Evolutionary conservation across 2,329 filamentous ascomycete genomes (phyloP).

Genomic region (Paracamarosporium sp.): DNA sequence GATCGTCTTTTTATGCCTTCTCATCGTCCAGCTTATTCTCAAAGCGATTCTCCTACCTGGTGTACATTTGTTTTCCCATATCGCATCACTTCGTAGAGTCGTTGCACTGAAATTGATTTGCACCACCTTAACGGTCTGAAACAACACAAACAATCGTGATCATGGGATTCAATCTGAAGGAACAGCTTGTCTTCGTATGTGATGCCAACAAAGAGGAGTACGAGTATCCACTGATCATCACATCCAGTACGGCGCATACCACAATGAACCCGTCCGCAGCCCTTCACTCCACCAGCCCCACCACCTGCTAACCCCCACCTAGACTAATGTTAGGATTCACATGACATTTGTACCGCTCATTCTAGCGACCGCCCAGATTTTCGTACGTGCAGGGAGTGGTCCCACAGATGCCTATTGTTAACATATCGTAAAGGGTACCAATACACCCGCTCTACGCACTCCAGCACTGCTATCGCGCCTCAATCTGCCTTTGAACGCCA

Average conservation of each 20-base stretch:
- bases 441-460: constrained; percentile 53
- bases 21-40: not conserved
- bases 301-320: constrained; percentile 3
- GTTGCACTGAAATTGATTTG: not conserved
- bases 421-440: constrained; percentile 56
- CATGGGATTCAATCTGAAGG: constrained; percentile 37
- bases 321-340: constrained; percentile 79
- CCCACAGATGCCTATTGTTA: not conserved
- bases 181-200: constrained; percentile 42
- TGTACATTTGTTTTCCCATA: not conserved
- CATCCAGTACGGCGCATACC: constrained; percentile 79
- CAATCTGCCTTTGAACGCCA: constrained; percentile 47
- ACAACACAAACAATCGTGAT: not conserved
- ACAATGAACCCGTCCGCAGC: constrained; percentile 68
- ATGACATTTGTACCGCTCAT: constrained; percentile 80
- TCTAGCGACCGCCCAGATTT: constrained; percentile 62
- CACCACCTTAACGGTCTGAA: not conserved
- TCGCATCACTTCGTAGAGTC: not conserved
- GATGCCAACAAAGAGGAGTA: not conserved
- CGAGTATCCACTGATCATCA: not conserved
- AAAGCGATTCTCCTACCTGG: not conserved
- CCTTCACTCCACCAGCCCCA: constrained; percentile 7
- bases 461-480: constrained; percentile 39
- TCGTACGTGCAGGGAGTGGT: not conserved
- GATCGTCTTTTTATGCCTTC: not conserved